Conservation (phyloP, 371 early-diverging fungal genomes). For the Funneliformis caledonium region DNA sequence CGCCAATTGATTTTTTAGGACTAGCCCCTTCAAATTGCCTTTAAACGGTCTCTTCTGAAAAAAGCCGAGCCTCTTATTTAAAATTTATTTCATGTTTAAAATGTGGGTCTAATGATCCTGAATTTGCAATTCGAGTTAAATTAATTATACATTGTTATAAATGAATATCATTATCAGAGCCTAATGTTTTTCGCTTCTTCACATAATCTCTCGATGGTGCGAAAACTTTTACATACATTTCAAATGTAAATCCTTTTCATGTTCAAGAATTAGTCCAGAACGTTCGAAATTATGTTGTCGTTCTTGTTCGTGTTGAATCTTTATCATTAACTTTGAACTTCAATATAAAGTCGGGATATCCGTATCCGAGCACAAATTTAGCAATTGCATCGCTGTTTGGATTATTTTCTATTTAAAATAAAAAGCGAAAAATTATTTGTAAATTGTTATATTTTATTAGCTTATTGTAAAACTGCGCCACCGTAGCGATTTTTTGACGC, state of each 20-base stretch:
- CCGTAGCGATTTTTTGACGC: too few species aligned
- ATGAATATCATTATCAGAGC: background rate
- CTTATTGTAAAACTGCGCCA: background rate
- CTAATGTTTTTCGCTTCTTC: conserved; percentile 9
- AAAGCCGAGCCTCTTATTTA: background rate
- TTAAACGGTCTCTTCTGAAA: background rate
- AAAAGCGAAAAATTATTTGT: too few species aligned
- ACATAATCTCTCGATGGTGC: conserved; percentile 15
- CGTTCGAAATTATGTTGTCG: background rate
- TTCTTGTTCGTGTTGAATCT: background rate
- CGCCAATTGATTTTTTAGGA: background rate
- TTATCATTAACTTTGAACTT: conserved; percentile 11
- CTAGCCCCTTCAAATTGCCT: background rate
- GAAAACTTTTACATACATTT: conserved; percentile 21
- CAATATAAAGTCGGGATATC: conserved; percentile 25
- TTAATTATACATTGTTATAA: background rate
- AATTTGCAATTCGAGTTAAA: background rate
- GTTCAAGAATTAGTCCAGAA: conserved; percentile 18
- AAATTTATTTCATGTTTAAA: background rate
- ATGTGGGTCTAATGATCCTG: background rate
- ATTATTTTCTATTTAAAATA: background rate
- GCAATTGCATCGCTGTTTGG: conserved; percentile 20
- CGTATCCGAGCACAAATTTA: conserved; percentile 2
- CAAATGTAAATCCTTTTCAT: background rate
- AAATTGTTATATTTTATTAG: background rate